Evolutionary conservation across 2,329 filamentous ascomycete species (phyloP).

Genomic region (Coniella vitis): DNA sequence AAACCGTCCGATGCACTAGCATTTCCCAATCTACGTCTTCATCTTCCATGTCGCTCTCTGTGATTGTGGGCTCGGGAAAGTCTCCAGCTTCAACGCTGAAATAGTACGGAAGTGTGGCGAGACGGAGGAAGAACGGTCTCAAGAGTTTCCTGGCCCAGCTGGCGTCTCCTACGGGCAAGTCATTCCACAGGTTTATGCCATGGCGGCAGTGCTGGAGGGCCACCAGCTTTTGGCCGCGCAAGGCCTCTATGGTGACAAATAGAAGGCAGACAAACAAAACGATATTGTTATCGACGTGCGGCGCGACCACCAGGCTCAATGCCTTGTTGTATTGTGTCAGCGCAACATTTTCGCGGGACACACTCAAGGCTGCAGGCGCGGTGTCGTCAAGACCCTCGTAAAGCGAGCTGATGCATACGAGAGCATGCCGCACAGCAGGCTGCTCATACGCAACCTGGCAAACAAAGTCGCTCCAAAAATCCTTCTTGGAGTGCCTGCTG

Average conservation of each 20-base stretch:
- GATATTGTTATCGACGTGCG: conserved; percentile 25
- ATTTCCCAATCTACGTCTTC: neutral
- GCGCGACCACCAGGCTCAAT: conserved; percentile 35
- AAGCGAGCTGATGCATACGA: conserved; percentile 42
- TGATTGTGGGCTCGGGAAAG: conserved; percentile 8
- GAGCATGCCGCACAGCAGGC: conserved; percentile 40
- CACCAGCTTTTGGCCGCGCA: conserved; percentile 34
- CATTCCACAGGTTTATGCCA: conserved; percentile 19
- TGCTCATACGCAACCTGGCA: conserved; percentile 38
- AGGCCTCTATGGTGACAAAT: conserved; percentile 42
- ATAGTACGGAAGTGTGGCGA: conserved; percentile 33
- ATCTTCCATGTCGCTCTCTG: neutral
- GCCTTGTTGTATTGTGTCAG: conserved; percentile 43
- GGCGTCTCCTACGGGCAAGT: conserved; percentile 1
- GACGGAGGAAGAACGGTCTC: conserved; percentile 37
- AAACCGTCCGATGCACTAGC: conserved; percentile 9
- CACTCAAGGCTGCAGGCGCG: conserved; percentile 19
- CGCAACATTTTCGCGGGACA: conserved; percentile 27
- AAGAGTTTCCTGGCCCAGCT: conserved; percentile 27
- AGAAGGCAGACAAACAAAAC: conserved; percentile 41
- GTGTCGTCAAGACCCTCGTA: conserved; percentile 30
- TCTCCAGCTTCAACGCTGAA: conserved; percentile 6
- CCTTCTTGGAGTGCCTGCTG: conserved; percentile 34
- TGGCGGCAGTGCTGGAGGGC: conserved; percentile 30
- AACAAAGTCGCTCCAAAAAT: conserved; percentile 39